Conservation (phyloP, 1,284 basidiomycete genomes). For the Ganoderma boninense region DNA sequence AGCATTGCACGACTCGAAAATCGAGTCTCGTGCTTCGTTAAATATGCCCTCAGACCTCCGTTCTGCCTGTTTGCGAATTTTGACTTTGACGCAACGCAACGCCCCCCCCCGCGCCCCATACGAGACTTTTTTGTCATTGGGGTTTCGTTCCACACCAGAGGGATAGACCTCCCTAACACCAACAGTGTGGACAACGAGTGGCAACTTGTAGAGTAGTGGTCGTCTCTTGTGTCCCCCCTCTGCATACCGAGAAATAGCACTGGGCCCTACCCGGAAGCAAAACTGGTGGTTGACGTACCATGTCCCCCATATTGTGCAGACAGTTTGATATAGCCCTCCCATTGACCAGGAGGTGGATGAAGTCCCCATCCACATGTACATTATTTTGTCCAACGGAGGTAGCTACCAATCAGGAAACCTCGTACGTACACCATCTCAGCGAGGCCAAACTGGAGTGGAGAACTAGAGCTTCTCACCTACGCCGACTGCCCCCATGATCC, state of each 20-base stretch:
- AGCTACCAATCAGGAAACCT: constrained; percentile 42
- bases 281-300: background rate
- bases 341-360: background rate
- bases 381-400: constrained; percentile 38
- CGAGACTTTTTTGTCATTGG: no score
- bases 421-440: background rate
- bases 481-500: constrained; percentile 47
- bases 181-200: no score
- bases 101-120: no score
- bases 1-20: no score
- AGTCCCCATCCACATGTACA: background rate
- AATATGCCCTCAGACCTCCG: no score
- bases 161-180: no score
- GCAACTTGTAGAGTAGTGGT: no score
- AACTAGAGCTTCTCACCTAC: constrained; percentile 37
- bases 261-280: background rate
- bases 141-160: background rate
- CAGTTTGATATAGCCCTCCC: background rate
- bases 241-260: background rate
- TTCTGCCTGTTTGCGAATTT: no score
- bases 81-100: background rate
- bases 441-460: background rate
- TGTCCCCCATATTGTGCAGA: background rate
- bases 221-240: no score
- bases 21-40: no score